Base-by-base conservation (phyloP, 768 basidiomycete species). In the Podaxis pistillaris region DNA sequence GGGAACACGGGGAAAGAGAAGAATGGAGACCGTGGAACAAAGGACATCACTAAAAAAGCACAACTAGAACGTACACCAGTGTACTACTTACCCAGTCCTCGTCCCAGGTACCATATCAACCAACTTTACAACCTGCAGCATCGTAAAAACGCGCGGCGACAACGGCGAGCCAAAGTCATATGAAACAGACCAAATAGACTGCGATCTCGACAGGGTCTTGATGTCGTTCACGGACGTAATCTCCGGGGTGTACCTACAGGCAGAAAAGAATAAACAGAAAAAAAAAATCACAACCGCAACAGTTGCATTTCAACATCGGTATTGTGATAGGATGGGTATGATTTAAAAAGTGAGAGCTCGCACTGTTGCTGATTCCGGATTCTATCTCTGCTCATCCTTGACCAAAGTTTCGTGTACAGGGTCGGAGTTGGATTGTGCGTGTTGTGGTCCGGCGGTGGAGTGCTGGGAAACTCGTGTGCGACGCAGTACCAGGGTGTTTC, bases 121-220 rank as follows among this genome's bases (percentile, higher is more conserved):
- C 33, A 59, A 26, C 28, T 59, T 59, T 19, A 59, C 33, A n/a
- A 59, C 26, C 38, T 59, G 58, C 12, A 59, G 30, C 58, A 86
- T 80, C 8, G 86, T 87, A 68, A 87, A 89, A 36, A 86, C 77
- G 12, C 87, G 81, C 3, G 86, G 83, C 17, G 86, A 86, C 41
- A 88, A 68, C 3, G 87, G 83, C 9, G 86, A 77, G 1, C 81
- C 75, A 68, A 83, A 85, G 13, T 76, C 80, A 68, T 86, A 86
- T 64, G 81, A 80, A 62, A 84, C 70, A 0, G 83, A 79, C 87
- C 86, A 88, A 64, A 88, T 80, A 2, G 81, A 77, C 64, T 83
- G 81, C 9, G 74, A 80, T 15, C 80, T 76, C 1, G 85, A 85
- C 58, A 88, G 74, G 40, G 76, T 76, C 71, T 83, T 81, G 69